A percentile compares a stretch with the other conserved stretches of the same genome.
Conservation (phyloP, 352 stramenopile genomes). For the Phytopythium aichiense region DNA sequence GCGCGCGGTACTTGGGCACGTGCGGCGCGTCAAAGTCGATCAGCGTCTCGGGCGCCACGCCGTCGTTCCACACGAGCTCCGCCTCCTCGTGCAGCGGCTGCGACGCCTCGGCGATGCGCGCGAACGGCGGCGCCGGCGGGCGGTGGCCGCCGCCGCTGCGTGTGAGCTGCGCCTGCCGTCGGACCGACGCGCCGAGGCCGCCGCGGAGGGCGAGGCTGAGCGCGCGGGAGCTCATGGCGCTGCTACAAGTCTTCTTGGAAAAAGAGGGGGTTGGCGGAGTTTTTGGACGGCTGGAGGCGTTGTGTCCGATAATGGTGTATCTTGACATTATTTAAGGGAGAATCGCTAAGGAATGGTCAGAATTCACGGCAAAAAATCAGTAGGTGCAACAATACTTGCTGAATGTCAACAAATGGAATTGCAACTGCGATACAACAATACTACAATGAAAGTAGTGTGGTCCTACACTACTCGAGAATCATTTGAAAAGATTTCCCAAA, state of each 20-base stretch:
- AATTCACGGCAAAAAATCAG: not conserved
- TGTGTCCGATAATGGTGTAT: too few species aligned
- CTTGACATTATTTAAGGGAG: too few species aligned
- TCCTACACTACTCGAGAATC: too few species aligned
- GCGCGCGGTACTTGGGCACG: constrained; percentile 70
- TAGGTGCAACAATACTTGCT: too few species aligned
- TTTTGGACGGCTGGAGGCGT: not conserved
- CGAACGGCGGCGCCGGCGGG: constrained; percentile 74
- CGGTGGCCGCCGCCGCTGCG: constrained; percentile 47
- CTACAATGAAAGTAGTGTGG: too few species aligned
- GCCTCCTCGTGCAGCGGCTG: constrained; percentile 72
- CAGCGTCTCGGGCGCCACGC: constrained; percentile 80
- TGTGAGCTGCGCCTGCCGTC: constrained; percentile 46
- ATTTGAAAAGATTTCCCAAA: too few species aligned
- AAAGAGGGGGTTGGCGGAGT: too few species aligned
- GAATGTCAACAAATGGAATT: too few species aligned
- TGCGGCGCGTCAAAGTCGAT: constrained; percentile 88
- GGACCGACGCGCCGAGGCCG: constrained; percentile 47
- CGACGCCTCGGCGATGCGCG: constrained; percentile 54
- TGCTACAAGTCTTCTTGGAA: not conserved
- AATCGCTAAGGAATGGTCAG: too few species aligned
- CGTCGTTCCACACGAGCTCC: constrained; percentile 87
- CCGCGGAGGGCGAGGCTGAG: constrained; percentile 57
- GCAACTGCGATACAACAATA: too few species aligned
- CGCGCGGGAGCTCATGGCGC: constrained; percentile 57